Conservation (phyloP, 2,329 filamentous ascomycete genomes). For the Eutypa lata region DNA sequence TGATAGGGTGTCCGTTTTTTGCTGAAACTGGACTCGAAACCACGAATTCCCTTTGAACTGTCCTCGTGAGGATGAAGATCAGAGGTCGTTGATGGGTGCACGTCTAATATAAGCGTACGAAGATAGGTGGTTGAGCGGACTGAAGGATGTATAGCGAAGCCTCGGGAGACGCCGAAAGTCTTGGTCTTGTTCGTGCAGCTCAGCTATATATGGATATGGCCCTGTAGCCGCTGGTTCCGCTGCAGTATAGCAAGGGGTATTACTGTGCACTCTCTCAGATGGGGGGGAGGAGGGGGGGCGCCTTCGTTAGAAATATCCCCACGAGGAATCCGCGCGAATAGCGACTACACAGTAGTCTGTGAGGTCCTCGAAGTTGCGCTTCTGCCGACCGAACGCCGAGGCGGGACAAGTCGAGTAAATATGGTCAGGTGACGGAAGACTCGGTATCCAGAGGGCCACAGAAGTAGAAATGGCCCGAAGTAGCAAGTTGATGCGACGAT, state of each 20-base stretch:
- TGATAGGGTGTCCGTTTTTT: neutral
- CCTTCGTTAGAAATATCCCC: neutral
- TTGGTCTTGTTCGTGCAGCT: neutral
- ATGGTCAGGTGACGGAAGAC: neutral
- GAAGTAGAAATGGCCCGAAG: neutral
- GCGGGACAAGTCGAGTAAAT: neutral
- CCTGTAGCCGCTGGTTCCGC: neutral
- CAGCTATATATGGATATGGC: neutral
- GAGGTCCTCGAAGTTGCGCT: neutral
- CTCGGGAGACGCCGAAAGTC: neutral
- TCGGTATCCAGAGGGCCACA: neutral
- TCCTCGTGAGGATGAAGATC: neutral
- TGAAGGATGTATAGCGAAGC: neutral
- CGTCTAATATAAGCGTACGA: neutral
- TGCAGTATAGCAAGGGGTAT: neutral
- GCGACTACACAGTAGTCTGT: too few species aligned
- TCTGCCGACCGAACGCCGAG: neutral
- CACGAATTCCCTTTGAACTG: neutral
- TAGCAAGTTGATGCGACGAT: neutral
- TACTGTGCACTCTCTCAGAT: neutral
- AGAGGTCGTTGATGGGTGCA: neutral
- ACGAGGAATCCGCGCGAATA: too few species aligned
- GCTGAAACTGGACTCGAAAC: neutral
- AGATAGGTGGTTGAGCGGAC: neutral
- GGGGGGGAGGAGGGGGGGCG: neutral